Evolutionary conservation across 108 stramenopile species (phyloP).

Genomic region (Schizochytrium sp.): DNA sequence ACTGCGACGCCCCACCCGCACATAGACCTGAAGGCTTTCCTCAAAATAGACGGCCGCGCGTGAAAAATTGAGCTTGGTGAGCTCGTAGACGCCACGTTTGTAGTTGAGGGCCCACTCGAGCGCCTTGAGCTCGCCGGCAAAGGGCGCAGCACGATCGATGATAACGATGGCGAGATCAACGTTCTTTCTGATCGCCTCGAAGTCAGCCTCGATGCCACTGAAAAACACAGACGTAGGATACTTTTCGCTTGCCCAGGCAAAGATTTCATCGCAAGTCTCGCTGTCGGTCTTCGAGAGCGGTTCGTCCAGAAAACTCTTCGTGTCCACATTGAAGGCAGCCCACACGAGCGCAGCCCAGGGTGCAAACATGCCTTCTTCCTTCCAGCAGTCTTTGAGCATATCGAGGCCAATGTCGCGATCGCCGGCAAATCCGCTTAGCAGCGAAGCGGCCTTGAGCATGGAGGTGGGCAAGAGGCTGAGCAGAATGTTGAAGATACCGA

Average conservation of each 20-base stretch:
- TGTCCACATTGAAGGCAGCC: background rate
- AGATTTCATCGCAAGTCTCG: background rate
- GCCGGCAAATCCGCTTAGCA: background rate
- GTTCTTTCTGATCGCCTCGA: background rate
- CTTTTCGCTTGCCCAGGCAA: background rate
- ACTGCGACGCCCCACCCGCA: background rate
- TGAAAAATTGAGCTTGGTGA: background rate
- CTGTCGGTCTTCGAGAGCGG: background rate
- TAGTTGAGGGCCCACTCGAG: constrained; percentile 18
- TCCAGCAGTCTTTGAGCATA: constrained; percentile 13
- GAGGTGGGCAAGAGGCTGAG: constrained; percentile 14
- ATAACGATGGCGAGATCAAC: background rate
- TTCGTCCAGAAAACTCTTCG: background rate
- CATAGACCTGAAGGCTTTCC: background rate
- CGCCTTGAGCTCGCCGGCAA: background rate
- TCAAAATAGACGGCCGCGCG: background rate
- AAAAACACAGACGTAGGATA: background rate
- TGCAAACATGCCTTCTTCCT: background rate
- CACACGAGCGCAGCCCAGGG: constrained; percentile 13
- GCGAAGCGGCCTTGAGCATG: constrained; percentile 12
- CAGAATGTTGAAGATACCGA: background rate
- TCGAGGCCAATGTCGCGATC: constrained; percentile 1
- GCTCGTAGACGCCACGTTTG: constrained; percentile 14
- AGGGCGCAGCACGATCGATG: constrained; percentile 1
- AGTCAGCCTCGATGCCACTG: constrained; percentile 15